Evolutionary conservation across 306 rosid species (phyloP).

Genomic region (Castanea crenata): DNA sequence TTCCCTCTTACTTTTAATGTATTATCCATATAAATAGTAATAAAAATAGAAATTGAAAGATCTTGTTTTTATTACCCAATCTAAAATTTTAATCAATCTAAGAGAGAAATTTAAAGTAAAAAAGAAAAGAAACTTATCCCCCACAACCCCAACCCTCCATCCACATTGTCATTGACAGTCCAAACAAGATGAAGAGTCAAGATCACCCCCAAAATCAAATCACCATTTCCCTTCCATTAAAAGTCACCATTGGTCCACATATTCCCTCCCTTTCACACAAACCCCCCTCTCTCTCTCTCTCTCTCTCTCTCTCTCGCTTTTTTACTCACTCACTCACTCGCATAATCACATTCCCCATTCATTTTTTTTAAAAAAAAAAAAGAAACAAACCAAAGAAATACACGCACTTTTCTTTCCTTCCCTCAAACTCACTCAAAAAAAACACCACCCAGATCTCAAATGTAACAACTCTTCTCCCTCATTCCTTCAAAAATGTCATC

Average conservation of each 20-base stretch:
- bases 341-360: neutral
- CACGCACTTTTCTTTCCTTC: neutral
- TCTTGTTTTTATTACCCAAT: no score
- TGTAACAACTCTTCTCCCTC: neutral
- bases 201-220: neutral
- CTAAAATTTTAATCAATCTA: no score
- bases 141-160: no score
- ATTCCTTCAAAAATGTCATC: conserved; percentile 34
- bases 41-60: no score
- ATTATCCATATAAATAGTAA: no score
- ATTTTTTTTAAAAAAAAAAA: no score
- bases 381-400: no score
- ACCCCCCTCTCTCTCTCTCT: neutral
- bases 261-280: neutral
- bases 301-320: neutral
- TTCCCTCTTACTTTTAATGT: no score
- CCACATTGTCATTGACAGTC: no score
- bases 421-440: neutral
- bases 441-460: neutral
- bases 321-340: neutral
- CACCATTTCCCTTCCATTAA: neutral
- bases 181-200: neutral
- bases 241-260: neutral
- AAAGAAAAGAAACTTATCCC: no score
- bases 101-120: no score